These are phyloP conservation scores for Lachnellula occidentalis DNA, from an alignment of 2,329 filamentous ascomycete genomes.

Conservation along the genomic window DNA sequence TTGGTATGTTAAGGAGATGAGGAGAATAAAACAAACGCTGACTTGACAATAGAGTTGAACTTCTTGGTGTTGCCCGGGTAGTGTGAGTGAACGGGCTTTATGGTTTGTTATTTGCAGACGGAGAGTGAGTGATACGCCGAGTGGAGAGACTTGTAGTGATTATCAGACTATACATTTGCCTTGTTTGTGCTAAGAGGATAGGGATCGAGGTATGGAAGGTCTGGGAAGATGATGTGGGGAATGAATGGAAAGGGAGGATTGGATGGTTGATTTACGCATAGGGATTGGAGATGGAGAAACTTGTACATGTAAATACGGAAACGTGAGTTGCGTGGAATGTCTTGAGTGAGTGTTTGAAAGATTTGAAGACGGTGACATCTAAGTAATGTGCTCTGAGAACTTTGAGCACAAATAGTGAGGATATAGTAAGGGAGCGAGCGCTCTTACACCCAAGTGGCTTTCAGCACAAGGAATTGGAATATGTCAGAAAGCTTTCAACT, in stretches of 20 bases:
- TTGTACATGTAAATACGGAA: neutral
- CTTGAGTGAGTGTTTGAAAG: too few relatives aligned
- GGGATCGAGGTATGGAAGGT: neutral
- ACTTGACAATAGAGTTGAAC: slow-evolving; percentile 38
- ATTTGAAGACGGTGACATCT: too few relatives aligned
- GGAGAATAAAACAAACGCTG: neutral
- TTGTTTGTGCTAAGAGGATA: slow-evolving; percentile 15
- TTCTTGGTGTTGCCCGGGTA: slow-evolving; percentile 44
- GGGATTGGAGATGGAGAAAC: neutral
- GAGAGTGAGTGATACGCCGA: slow-evolving; percentile 43
- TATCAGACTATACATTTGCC: slow-evolving; percentile 49
- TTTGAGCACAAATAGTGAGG: too few relatives aligned
- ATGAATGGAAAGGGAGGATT: neutral
- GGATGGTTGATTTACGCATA: neutral
- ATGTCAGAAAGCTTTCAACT: too few relatives aligned
- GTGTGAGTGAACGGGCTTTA: slow-evolving; percentile 36
- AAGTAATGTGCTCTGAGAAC: neutral
- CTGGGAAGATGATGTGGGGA: neutral
- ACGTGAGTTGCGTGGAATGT: too few relatives aligned
- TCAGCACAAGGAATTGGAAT: too few relatives aligned
- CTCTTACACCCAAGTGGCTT: too few relatives aligned
- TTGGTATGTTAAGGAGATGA: too few relatives aligned
- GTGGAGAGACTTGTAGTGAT: slow-evolving; percentile 46
- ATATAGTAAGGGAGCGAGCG: too few relatives aligned
- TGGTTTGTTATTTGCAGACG: slow-evolving; percentile 49